Evolutionary conservation across 768 basidiomycete genomes (phyloP), one percentile per base, ranked within the genome.

Genomic region (Phlebiopsis flavidoalba): DNA sequence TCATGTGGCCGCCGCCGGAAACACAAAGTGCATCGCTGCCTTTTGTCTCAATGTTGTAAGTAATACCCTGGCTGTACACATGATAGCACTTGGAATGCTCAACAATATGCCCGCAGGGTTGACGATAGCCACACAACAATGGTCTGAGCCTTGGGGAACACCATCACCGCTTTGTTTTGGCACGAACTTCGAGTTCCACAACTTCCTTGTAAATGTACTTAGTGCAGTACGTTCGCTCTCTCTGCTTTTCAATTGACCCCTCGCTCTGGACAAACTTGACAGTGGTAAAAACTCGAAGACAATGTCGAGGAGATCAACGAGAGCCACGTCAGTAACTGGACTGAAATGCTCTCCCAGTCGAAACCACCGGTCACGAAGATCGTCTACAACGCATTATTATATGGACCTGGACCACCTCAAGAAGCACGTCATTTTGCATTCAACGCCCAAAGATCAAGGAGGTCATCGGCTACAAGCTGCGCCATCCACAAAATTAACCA

Each of bases 281-380:
- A 91, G 87, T 75, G 89, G 65, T n/a, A n/a, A n/a, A 80, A 77
- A 49, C 77, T 83, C 26, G 87, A 90, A 57, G 89, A 91, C 63
- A 72, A 81, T 45, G 82, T 92, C 7, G 89, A 93, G 68, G 89
- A 91, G 53, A 89, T 92, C 67, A 94, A 93, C 68, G 91, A 93
- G 68, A 82, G 85, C 52, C 92, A 95, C 68, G 88, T 92, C 35
- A 77, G 82, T 56, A 85, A 83, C 11, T 95, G 93, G 93, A 89
- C 86, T 8, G 80, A 89, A 70, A 91, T 95, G 87, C 80, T 92
- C 65, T 74, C 75, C 21, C 83, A 74, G 50, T 88, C 91, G 37
- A 80, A 83, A 43, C 90, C 90, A 24, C 87, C 88, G 2, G 78
- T 91, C 59, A 77, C 80, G 12, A 86, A 88, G 60, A 85, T 88